Evolutionary conservation across 495 filamentous ascomycete genomes (phyloP).

Genomic region (Rhizodiscina lignyota): DNA sequence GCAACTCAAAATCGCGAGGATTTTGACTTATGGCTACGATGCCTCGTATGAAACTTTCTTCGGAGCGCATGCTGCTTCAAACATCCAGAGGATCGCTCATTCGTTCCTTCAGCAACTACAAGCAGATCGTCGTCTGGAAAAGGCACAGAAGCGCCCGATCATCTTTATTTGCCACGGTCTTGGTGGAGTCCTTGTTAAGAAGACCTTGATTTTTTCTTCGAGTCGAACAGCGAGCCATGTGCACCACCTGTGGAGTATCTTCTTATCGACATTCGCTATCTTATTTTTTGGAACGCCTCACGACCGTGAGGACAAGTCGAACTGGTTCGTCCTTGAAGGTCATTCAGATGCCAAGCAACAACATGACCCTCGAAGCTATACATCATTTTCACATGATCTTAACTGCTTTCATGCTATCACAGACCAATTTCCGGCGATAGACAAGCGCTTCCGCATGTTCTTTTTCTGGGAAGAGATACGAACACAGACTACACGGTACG

Average conservation of each 20-base stretch:
- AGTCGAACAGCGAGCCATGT: not conserved
- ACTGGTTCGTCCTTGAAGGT: not conserved
- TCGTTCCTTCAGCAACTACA: slow-evolving; percentile 2
- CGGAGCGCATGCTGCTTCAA: slow-evolving; percentile 1
- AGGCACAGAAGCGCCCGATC: slow-evolving; percentile 5
- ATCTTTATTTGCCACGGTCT: slow-evolving; percentile 10
- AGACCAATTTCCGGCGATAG: not conserved
- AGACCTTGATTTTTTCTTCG: slow-evolving; percentile 5
- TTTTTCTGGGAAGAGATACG: not conserved
- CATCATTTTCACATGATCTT: not conserved
- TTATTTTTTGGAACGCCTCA: not conserved
- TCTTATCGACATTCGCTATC: not conserved
- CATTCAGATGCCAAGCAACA: not conserved
- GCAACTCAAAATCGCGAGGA: not conserved
- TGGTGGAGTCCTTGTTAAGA: slow-evolving; percentile 5
- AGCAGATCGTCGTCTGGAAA: slow-evolving; percentile 4
- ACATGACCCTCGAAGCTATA: not conserved
- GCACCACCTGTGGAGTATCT: not conserved
- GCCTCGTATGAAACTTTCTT: slow-evolving; percentile 3
- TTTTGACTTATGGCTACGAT: slow-evolving; percentile 4
- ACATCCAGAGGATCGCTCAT: slow-evolving; percentile 1
- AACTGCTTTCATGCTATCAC: not conserved
- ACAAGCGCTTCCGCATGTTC: not conserved
- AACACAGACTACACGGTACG: not conserved
- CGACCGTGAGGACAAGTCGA: not conserved